Conservation (phyloP, 1,284 basidiomycete genomes). For the Fomitopsis pinicola region DNA sequence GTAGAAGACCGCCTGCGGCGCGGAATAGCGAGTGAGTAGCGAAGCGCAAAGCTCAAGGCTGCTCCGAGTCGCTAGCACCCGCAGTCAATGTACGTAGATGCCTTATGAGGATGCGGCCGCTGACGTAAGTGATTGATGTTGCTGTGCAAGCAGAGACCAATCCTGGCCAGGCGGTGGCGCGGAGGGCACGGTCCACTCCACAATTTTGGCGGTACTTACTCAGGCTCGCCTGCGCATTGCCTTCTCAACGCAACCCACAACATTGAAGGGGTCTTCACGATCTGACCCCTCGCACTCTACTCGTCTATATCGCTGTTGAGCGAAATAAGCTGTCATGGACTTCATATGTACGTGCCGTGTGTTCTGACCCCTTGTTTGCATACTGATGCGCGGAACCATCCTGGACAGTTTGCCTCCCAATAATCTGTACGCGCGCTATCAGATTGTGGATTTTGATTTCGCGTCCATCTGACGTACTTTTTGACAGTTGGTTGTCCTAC, state of each 20-base stretch:
- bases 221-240: not conserved
- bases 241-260: not conserved
- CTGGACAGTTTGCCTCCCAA: conserved; percentile 43
- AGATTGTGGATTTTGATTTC: not conserved
- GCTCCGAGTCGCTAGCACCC: not conserved
- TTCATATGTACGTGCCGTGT: conserved; percentile 9
- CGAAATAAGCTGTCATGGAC: conserved; percentile 2
- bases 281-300: not conserved
- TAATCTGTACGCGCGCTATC: conserved; percentile 35
- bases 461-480: not conserved
- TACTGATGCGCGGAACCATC: conserved; percentile 3
- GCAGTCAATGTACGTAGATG: not conserved
- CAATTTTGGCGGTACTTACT: not conserved
- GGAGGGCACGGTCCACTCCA: not conserved
- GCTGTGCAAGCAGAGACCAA: not conserved
- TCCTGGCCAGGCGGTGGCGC: not conserved
- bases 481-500: conserved; percentile 46
- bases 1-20: not conserved
- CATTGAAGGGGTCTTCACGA: not conserved
- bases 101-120: not conserved
- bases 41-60: not conserved
- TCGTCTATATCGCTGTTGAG: not conserved
- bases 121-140: not conserved
- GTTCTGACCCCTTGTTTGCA: not conserved
- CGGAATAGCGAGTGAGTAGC: not conserved